Evolutionary conservation across 163 green algal genomes (phyloP).

Genomic region (Smithsoniella earleae): DNA sequence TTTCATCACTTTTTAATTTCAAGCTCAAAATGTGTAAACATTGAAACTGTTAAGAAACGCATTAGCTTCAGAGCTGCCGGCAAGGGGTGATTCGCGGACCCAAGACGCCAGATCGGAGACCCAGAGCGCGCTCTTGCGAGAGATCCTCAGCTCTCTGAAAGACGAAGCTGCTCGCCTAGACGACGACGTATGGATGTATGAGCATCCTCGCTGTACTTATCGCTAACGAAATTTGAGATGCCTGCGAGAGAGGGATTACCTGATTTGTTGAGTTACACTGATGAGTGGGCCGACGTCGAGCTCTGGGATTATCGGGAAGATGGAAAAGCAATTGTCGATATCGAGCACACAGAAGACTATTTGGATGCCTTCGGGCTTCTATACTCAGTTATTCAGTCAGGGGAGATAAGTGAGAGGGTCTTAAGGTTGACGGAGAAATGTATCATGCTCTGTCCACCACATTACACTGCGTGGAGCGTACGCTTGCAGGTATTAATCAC

Average conservation of each 20-base stretch:
- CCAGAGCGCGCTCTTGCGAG: conserved; percentile 4
- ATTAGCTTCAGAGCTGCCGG: background rate
- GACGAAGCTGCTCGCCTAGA: conserved; percentile 17
- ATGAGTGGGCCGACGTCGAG: conserved; percentile 10
- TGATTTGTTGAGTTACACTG: background rate
- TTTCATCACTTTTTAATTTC: background rate
- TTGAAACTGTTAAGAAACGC: background rate
- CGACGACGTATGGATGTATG: conserved; percentile 29
- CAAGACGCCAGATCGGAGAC: background rate
- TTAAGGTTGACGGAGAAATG: conserved; percentile 23
- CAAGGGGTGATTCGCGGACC: background rate
- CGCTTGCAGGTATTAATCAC: conserved; percentile 16
- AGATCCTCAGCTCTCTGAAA: background rate
- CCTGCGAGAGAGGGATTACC: background rate
- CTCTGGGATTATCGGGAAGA: background rate
- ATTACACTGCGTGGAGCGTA: conserved; percentile 11
- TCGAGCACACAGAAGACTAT: conserved; percentile 10
- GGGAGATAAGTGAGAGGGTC: background rate
- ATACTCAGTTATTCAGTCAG: conserved; percentile 3
- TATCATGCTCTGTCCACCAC: conserved; percentile 13
- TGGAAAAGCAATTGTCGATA: background rate
- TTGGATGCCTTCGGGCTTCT: background rate
- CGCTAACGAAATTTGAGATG: background rate
- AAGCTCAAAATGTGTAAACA: background rate
- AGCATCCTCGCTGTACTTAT: conserved; percentile 24